These are phyloP conservation scores for Wakefieldia striispora DNA, from an alignment of 768 basidiomycete species.

Conservation along the genomic window DNA sequence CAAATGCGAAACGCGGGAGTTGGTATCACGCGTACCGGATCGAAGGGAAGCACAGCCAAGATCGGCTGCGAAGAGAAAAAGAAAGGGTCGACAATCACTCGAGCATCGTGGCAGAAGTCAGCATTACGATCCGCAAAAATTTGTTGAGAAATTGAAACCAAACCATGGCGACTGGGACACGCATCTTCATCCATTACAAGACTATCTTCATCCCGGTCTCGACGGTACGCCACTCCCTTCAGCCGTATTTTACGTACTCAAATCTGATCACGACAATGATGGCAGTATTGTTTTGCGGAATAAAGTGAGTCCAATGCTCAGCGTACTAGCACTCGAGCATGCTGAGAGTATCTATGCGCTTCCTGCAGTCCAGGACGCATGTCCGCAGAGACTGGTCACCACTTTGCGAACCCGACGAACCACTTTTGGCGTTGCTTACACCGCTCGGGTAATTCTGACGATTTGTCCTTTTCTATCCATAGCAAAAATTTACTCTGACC, in stretches of 20 bases:
- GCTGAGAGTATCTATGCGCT: neutral
- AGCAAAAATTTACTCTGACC: neutral
- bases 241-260: neutral
- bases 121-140: neutral
- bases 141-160: constrained; percentile 35
- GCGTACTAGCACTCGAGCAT: neutral
- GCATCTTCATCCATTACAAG: constrained; percentile 50
- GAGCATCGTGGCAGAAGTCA: neutral
- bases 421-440: constrained; percentile 80
- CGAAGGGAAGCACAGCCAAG: neutral
- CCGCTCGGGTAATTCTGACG: constrained; percentile 47
- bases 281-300: constrained; percentile 80
- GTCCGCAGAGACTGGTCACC: constrained; percentile 71
- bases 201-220: constrained; percentile 50
- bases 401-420: constrained; percentile 77
- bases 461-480: neutral
- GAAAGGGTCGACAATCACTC: neutral
- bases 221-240: constrained; percentile 47
- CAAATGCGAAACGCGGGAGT: neutral
- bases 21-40: neutral
- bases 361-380: constrained; percentile 57
- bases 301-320: constrained; percentile 53
- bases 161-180: constrained; percentile 51
- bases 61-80: neutral
- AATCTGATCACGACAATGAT: neutral